These are phyloP conservation scores for Ceratobasidium sp. DNA, from an alignment of 1,284 basidiomycete genomes.

Conservation along the genomic window DNA sequence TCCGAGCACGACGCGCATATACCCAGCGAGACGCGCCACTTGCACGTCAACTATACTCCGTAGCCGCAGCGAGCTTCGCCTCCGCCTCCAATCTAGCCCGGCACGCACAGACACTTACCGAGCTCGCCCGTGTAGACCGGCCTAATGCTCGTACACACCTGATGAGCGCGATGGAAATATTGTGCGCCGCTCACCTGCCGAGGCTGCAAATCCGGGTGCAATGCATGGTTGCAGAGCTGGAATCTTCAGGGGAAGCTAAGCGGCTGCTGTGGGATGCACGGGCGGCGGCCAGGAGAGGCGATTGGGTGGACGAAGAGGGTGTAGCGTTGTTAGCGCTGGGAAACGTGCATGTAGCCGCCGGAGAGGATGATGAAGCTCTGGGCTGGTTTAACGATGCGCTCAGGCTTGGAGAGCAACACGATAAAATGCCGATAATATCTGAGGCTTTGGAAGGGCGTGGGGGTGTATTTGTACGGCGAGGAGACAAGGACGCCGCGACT, in stretches of 20 bases:
- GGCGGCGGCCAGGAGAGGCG: constrained; percentile 24
- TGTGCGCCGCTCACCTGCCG: constrained; percentile 10
- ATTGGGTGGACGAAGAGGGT: constrained; percentile 31
- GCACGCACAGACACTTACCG: constrained; percentile 34
- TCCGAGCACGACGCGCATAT: constrained; percentile 15
- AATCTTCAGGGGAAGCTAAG: constrained; percentile 25
- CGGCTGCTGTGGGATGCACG: constrained; percentile 18
- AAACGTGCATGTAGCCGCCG: constrained; percentile 34
- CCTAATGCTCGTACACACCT: constrained; percentile 28
- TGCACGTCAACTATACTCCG: constrained; percentile 21
- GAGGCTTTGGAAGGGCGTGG: constrained; percentile 31
- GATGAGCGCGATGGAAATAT: constrained; percentile 22
- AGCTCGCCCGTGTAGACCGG: constrained; percentile 22
- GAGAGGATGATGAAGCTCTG: constrained; percentile 28
- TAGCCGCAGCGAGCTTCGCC: constrained; percentile 12
- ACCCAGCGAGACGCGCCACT: constrained; percentile 26
- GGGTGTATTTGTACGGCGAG: constrained; percentile 8
- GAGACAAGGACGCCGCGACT: constrained; percentile 19
- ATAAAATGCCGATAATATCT: constrained; percentile 22
- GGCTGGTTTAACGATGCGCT: constrained; percentile 29
- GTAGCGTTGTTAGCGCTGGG: constrained; percentile 18
- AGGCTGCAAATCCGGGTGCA: constrained; percentile 23
- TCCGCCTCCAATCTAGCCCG: background rate
- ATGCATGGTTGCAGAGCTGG: constrained; percentile 31
- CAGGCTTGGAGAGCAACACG: constrained; percentile 20